Base-by-base conservation (phyloP, 2,329 filamentous ascomycete genomes). In the Elsinoe necatrix region DNA sequence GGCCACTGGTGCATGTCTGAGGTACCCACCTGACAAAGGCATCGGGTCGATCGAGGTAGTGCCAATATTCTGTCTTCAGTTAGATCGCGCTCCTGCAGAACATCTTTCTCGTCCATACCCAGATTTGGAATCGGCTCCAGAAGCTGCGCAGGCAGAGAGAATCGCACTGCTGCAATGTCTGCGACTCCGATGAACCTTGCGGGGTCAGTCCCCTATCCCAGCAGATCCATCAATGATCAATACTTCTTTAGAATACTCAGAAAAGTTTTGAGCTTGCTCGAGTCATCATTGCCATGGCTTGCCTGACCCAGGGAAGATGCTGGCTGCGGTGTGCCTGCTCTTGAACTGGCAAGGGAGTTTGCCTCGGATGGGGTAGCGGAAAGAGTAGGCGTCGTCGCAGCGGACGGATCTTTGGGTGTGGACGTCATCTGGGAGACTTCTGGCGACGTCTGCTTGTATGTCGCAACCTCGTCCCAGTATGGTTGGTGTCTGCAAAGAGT, bases 101-200 rank as follows among this genome's bases (percentile, higher is more conserved):
- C n/a, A 4, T 27, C 31, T 4, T 8, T 14, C 2, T 11, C 29
- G 1, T 20, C 11, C 74, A 61, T 75, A 83, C 81, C 81, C 69
- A 98, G 78, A 71, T 98, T 98, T 54, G 93, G 93, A 3, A 89
- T 95, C 34, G 93, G 93, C 72, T 98, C 93, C 67, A 98, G 81
- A 42, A 98, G 83, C 73, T 97, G 92, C 52, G 93, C 90, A 20
- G 93, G 93, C 52, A 98, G 80, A 14, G 92, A 97, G 75, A 98
- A 98, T 64, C 93, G 87, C 61, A 97, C 92, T 57, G 90, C 83
- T 58, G 93, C 93, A 67, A 98, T 93, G 73, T 98, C 93, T 63
- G 91, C 80, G 57, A 98, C 93, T 64, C 93, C 93, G 66, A 97
- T 90, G 73, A 97, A 97, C 71, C 92, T 95, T 57, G 60, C 58